Percentiles rank a stretch among this genome's conserved stretches.
These are phyloP conservation scores for Garcileccinum viscosum DNA, from an alignment of 1,284 basidiomycete species.

Conservation along the genomic window DNA sequence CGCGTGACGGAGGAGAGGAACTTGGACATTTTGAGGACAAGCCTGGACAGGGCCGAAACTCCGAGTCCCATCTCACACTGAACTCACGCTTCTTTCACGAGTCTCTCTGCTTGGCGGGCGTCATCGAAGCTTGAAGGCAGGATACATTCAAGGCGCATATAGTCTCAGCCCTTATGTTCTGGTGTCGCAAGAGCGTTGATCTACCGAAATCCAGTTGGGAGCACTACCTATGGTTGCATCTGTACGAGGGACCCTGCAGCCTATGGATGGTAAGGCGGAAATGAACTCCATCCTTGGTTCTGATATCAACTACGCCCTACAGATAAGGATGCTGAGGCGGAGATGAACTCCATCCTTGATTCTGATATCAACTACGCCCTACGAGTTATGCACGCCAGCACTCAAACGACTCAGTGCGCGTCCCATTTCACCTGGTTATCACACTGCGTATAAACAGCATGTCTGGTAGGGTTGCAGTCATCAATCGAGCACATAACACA, in stretches of 20 bases:
- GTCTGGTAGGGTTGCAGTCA: background rate
- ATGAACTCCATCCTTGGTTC: background rate
- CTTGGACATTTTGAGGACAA: constrained; percentile 28
- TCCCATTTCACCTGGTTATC: background rate
- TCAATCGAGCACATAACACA: constrained; percentile 8
- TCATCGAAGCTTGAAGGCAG: background rate
- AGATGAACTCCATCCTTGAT: background rate
- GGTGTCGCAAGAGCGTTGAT: no score
- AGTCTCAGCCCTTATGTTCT: no score
- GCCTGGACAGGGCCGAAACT: background rate
- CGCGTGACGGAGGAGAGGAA: constrained; percentile 23
- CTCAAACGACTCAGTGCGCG: background rate
- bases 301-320: background rate
- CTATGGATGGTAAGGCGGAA: background rate
- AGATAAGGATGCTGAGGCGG: background rate
- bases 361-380: background rate
- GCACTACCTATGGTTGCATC: no score
- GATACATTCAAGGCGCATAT: background rate
- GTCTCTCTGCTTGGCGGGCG: background rate
- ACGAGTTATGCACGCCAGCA: background rate
- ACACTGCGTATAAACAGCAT: background rate
- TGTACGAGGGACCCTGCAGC: no score
- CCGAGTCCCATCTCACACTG: background rate
- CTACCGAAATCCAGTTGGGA: no score
- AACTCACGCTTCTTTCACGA: background rate